phyloP scores from a whole-genome alignment of 1,284 basidiomycete species.

The Ustilago tritici region DNA sequence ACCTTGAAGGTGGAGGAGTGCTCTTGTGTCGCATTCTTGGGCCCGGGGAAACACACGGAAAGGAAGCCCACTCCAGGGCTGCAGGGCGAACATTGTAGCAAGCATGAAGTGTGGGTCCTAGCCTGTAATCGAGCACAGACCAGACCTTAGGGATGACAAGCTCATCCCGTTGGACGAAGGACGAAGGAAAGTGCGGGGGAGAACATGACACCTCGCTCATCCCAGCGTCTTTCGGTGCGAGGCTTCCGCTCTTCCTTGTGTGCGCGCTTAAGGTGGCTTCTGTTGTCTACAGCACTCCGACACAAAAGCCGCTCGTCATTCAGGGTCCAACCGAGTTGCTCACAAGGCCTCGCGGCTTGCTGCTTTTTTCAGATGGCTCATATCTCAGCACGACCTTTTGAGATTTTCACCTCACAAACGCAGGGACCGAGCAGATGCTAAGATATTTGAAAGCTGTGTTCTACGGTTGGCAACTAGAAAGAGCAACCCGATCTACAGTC shows the following conservation, averaged over 20 bases:
- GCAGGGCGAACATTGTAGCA: background rate
- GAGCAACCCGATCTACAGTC: background rate
- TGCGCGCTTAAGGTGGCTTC: slow-evolving; percentile 6
- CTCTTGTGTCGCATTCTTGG: background rate
- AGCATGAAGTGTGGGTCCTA: background rate
- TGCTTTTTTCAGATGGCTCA: background rate
- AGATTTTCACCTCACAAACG: background rate
- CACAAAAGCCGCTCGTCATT: slow-evolving; percentile 3
- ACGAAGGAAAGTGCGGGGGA: background rate
- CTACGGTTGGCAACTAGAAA: background rate
- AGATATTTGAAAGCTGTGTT: too few relatives aligned
- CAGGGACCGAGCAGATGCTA: too few relatives aligned
- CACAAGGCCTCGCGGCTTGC: background rate
- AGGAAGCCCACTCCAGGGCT: too few relatives aligned
- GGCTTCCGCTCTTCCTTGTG: background rate
- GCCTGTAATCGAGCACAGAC: slow-evolving; percentile 1
- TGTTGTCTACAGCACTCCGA: background rate
- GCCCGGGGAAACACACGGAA: slow-evolving; percentile 10
- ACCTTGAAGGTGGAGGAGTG: background rate
- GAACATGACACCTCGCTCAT: slow-evolving; percentile 9
- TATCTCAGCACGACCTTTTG: background rate
- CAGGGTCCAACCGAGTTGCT: background rate
- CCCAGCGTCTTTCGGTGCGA: background rate
- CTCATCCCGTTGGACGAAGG: slow-evolving; percentile 1
- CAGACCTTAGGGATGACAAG: background rate